Conservation (phyloP, 2,329 filamentous ascomycete species). For the Immersiporthe knoxdaviesiana region DNA sequence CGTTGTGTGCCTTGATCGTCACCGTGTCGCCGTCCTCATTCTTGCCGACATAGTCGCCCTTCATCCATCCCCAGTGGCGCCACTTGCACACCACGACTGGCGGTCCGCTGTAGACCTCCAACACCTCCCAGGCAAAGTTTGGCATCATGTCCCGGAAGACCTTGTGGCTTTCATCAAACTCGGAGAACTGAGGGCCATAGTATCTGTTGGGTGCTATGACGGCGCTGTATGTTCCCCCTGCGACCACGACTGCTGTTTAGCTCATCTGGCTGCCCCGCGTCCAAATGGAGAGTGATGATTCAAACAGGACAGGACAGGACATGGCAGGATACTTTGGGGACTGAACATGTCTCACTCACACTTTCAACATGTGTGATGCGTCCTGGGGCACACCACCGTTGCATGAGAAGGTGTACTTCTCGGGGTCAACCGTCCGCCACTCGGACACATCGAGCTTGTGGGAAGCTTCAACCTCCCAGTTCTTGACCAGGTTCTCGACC, state of each 20-base stretch:
- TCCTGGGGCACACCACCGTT: slow-evolving; percentile 61
- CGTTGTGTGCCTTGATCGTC: slow-evolving; percentile 62
- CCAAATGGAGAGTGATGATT: slow-evolving; percentile 4
- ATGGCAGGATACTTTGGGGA: too few relatives aligned
- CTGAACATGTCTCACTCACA: slow-evolving; percentile 45
- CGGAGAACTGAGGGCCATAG: slow-evolving; percentile 64
- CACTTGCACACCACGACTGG: slow-evolving; percentile 66
- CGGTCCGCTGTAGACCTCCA: slow-evolving; percentile 69
- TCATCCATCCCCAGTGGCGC: slow-evolving; percentile 71
- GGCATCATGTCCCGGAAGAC: slow-evolving; percentile 76
- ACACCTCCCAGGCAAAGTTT: slow-evolving; percentile 71
- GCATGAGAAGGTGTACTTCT: slow-evolving; percentile 65
- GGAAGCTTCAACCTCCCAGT: slow-evolving; percentile 73
- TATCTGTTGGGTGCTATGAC: slow-evolving; percentile 66
- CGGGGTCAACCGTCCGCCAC: slow-evolving; percentile 67
- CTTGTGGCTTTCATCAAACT: slow-evolving; percentile 69
- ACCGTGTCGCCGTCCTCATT: slow-evolving; percentile 69
- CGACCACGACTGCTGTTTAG: slow-evolving; percentile 4
- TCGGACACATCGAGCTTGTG: slow-evolving; percentile 65
- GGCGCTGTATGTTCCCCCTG: slow-evolving; percentile 64
- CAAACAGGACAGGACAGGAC: not conserved
- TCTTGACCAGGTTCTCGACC: slow-evolving; percentile 72
- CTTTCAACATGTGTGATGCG: slow-evolving; percentile 66
- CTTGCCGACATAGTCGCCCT: slow-evolving; percentile 66
- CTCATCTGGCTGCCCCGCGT: slow-evolving; percentile 7